phyloP scores from a whole-genome alignment of 2,329 filamentous ascomycete species.

The Epichloe scottii region DNA sequence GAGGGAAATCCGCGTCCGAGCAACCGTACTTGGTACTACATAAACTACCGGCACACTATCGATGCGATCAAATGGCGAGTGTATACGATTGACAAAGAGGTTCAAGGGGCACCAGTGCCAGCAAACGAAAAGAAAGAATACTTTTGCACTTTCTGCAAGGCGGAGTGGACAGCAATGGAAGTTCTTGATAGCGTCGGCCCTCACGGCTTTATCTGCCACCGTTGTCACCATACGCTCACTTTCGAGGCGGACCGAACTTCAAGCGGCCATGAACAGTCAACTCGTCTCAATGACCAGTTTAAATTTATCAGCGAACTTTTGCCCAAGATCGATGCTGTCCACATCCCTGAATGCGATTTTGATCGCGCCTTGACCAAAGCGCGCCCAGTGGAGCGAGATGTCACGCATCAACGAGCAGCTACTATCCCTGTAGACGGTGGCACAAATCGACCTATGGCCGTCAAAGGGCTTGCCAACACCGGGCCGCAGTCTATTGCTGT shows the following conservation, averaged over 20 bases:
- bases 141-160: conserved; percentile 66
- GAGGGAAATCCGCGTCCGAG: conserved; percentile 72
- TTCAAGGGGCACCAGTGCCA: conserved; percentile 71
- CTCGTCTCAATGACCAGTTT: conserved; percentile 65
- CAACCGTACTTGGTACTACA: conserved; percentile 90
- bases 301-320: conserved; percentile 66
- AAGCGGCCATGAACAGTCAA: conserved; percentile 60
- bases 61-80: conserved; percentile 95
- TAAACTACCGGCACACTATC: conserved; percentile 87
- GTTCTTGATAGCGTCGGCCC: conserved; percentile 65
- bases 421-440: conserved; percentile 44
- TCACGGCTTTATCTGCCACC: conserved; percentile 69
- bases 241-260: conserved; percentile 55
- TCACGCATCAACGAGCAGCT: conserved; percentile 50
- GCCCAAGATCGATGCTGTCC: conserved; percentile 61
- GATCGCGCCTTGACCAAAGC: conserved; percentile 53
- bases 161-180: conserved; percentile 82
- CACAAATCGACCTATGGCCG: conserved; percentile 48
- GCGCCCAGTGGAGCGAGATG: conserved; percentile 52
- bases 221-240: conserved; percentile 54
- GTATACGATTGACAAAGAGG: conserved; percentile 75
- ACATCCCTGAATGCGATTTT: conserved; percentile 63
- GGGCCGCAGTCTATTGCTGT: conserved; percentile 58
- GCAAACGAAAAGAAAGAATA: conserved; percentile 86
- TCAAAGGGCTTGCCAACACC: conserved; percentile 54